phyloP scores from a whole-genome alignment of 1,284 basidiomycete genomes.

The Singerocomus rubriflavus region DNA sequence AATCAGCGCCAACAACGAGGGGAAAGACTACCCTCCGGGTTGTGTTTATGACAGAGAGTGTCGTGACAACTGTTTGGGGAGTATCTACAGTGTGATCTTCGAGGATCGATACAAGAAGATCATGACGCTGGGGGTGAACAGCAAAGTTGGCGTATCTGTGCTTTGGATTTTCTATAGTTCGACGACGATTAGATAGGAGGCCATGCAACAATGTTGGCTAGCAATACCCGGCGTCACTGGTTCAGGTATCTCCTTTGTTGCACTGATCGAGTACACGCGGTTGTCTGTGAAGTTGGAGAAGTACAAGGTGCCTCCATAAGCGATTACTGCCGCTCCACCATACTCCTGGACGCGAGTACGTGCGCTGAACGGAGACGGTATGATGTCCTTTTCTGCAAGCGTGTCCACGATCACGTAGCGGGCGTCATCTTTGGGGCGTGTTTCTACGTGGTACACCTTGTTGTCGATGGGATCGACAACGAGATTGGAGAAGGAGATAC shows the following conservation, averaged over 20 bases:
- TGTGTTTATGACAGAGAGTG: slow-evolving; percentile 47
- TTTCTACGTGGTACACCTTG: slow-evolving; percentile 39
- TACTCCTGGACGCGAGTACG: slow-evolving; percentile 40
- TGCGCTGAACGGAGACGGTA: slow-evolving; percentile 35
- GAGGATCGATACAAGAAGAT: slow-evolving; percentile 37
- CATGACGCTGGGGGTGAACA: slow-evolving; percentile 25
- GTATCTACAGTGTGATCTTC: slow-evolving; percentile 59
- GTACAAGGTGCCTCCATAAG: slow-evolving; percentile 31
- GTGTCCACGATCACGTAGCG: slow-evolving; percentile 30
- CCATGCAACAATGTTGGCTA: neutral
- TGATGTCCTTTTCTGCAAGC: slow-evolving; percentile 27
- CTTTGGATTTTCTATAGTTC: slow-evolving; percentile 29
- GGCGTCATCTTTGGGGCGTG: slow-evolving; percentile 38
- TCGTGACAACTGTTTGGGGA: slow-evolving; percentile 49
- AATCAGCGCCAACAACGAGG: slow-evolving; percentile 49
- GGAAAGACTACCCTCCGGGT: slow-evolving; percentile 26
- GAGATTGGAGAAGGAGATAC: slow-evolving; percentile 30
- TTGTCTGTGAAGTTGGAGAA: slow-evolving; percentile 34
- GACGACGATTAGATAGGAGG: neutral
- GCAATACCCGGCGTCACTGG: slow-evolving; percentile 30
- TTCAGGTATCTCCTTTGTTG: slow-evolving; percentile 2
- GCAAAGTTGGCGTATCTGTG: slow-evolving; percentile 51
- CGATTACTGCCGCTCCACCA: slow-evolving; percentile 39
- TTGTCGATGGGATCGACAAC: slow-evolving; percentile 34
- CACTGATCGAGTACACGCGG: slow-evolving; percentile 22